These are phyloP conservation scores for Alisma plantagoaquatica DNA, from an alignment of 106 monocot genomes.

Conservation along the genomic window DNA sequence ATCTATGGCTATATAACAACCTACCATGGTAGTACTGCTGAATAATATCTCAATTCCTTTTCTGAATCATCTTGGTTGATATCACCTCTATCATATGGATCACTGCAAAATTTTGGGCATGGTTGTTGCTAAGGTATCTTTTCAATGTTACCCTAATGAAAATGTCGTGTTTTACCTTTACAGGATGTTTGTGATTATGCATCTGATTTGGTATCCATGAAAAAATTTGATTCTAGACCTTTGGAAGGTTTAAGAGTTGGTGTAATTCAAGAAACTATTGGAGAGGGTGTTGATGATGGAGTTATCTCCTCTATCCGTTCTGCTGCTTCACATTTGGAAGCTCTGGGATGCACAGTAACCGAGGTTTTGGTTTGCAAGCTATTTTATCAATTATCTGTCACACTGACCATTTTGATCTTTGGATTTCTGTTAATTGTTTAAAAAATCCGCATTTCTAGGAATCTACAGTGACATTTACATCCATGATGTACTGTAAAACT, in stretches of 20 bases:
- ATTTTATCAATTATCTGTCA: too few relatives aligned
- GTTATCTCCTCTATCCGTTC: conserved; percentile 41
- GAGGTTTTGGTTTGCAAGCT: too few relatives aligned
- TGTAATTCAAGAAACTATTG: conserved; percentile 74
- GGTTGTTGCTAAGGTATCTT: too few relatives aligned
- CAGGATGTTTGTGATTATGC: conserved; percentile 77
- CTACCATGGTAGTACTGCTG: too few relatives aligned
- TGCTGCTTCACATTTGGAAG: conserved; percentile 74
- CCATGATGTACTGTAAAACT: conserved; percentile 7
- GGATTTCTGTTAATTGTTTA: background rate
- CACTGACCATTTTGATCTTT: background rate
- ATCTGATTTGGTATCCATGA: conserved; percentile 36
- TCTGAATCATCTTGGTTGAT: too few relatives aligned
- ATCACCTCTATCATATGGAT: too few relatives aligned
- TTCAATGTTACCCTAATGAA: too few relatives aligned
- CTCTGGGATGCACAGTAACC: conserved; percentile 54
- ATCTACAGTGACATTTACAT: background rate
- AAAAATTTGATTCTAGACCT: conserved; percentile 49
- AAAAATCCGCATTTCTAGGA: background rate
- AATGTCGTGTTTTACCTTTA: too few relatives aligned
- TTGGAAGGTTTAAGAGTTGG: conserved; percentile 73
- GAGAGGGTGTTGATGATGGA: conserved; percentile 72
- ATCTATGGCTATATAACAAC: too few relatives aligned
- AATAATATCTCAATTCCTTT: too few relatives aligned
- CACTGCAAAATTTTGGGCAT: too few relatives aligned